Evolutionary conservation across 192 early-diverging fungal species (phyloP), one percentile per base, ranked within the genome.

Genomic region (Gigaspora rosea): DNA sequence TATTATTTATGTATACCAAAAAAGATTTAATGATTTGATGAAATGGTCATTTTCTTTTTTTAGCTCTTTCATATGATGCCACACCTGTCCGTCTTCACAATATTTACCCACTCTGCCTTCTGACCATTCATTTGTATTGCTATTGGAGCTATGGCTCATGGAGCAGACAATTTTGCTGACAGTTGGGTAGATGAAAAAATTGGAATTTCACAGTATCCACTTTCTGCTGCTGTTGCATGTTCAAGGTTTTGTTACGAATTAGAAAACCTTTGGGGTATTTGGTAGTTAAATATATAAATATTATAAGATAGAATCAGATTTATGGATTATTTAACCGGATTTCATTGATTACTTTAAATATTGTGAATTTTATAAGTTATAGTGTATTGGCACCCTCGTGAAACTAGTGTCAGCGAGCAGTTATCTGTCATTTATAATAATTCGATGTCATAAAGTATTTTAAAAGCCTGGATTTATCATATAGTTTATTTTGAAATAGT

Each of bases 151-250:
- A 92, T 99, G 91, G 94, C 98, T 32, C 98, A 97, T 79, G 98
- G 98, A 47, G 85, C 86, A 56, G 98, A 99, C 78, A 88, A 95
- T 83, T 98, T 96, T 90, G 97, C 95, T 9, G 97, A 98, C 79
- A 85, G 90, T 22, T 94, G 96, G 80, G 93, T 98, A 33, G 96
- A 99, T 82, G 95, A 97, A 77, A 99, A 98, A 86, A 95, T 99
- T 72, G 93, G 95, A 57, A 92, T 99, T 46, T 96, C 95, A 3
- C 95, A 98, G 81, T 99, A 97, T 83, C 94, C 97, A 8, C 85
- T 99, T 54, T 96, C 95, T 48, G 98, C 98, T 16, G 94, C 94
- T 2, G 96, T 98, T n/a, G 96, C 98, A 0, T 98, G 96, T 78
- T 94, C 94, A 52, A 99, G 98, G 86, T 87, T 99, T 74, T 91